phyloP scores from a whole-genome alignment of 176 grass and related monocot genomes.

The Triticum aestivum region DNA sequence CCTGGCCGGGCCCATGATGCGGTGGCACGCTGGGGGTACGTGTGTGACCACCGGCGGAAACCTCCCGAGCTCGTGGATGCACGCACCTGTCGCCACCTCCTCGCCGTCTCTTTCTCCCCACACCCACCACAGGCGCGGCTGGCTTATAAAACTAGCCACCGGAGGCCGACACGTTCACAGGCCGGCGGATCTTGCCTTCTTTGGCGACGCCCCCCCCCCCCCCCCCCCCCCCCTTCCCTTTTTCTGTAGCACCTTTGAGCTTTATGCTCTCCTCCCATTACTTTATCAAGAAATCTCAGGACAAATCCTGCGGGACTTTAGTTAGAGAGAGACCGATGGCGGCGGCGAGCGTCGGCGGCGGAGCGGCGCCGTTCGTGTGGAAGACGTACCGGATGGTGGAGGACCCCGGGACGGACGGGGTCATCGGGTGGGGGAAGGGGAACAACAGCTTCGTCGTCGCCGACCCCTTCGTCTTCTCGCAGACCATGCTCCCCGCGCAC shows the following conservation, averaged over 20 bases:
- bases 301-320: not conserved
- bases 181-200: not conserved
- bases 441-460: constrained; percentile 78
- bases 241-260: not conserved
- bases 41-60: constrained; percentile 21
- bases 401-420: constrained; percentile 54
- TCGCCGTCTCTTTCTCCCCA: not conserved
- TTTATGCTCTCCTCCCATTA: not conserved
- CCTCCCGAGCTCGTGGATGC: constrained; percentile 27
- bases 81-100: not conserved
- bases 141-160: not conserved
- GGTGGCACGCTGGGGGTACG: not conserved
- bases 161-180: not conserved
- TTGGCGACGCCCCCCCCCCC: constrained; percentile 27
- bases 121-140: not conserved
- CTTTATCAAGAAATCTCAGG: constrained; percentile 5
- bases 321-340: not conserved
- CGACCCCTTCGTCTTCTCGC: constrained; percentile 74
- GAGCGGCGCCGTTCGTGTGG: constrained; percentile 64
- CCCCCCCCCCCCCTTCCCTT: not conserved
- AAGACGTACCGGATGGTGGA: constrained; percentile 88
- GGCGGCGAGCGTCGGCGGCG: not conserved
- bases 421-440: constrained; percentile 63
- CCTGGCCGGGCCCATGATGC: no score
- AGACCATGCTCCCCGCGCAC: constrained; percentile 64